Percentiles rank a stretch among this genome's conserved stretches.
Evolutionary conservation across 805 yeast species (phyloP).

Genomic region (Maudiozyma turicensis): DNA sequence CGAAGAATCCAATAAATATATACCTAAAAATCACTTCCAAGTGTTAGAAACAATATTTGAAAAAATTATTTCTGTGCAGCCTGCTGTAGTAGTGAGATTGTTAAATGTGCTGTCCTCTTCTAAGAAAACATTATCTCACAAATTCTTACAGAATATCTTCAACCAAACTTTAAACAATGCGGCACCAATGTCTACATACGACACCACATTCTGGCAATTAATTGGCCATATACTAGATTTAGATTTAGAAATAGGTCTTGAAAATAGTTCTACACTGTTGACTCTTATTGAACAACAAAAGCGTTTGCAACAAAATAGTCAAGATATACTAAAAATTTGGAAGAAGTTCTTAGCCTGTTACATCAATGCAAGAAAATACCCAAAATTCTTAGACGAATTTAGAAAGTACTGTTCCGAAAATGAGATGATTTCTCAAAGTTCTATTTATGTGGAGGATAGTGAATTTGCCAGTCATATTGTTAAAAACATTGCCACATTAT

Average conservation of each 20-base stretch:
- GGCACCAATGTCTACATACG: not conserved
- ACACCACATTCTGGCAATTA: conserved; percentile 35
- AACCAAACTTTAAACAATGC: conserved; percentile 6
- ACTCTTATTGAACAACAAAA: conserved; percentile 6
- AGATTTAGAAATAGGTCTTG: conserved; percentile 50
- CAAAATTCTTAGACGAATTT: conserved; percentile 42
- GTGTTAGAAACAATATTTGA: conserved; percentile 40
- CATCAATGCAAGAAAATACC: conserved; percentile 49
- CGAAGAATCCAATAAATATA: conserved; percentile 12
- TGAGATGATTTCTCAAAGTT: not conserved
- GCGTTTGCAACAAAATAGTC: conserved; percentile 3
- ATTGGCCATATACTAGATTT: conserved; percentile 40
- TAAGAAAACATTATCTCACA: conserved; percentile 45
- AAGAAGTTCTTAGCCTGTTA: conserved; percentile 36
- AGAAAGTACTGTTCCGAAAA: conserved; percentile 13
- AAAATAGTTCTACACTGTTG: conserved; percentile 24
- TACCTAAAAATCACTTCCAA: conserved; percentile 18
- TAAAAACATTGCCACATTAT: conserved; percentile 33
- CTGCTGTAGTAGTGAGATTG: conserved; percentile 34
- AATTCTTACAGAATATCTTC: conserved; percentile 34
- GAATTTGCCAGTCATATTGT: conserved; percentile 34
- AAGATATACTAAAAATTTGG: conserved; percentile 13
- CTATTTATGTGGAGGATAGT: conserved; percentile 16
- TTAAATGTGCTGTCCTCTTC: conserved; percentile 38
- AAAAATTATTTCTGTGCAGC: conserved; percentile 32